phyloP scores from a whole-genome alignment of 2,329 filamentous ascomycete species.

The Aureobasidium sp. region DNA sequence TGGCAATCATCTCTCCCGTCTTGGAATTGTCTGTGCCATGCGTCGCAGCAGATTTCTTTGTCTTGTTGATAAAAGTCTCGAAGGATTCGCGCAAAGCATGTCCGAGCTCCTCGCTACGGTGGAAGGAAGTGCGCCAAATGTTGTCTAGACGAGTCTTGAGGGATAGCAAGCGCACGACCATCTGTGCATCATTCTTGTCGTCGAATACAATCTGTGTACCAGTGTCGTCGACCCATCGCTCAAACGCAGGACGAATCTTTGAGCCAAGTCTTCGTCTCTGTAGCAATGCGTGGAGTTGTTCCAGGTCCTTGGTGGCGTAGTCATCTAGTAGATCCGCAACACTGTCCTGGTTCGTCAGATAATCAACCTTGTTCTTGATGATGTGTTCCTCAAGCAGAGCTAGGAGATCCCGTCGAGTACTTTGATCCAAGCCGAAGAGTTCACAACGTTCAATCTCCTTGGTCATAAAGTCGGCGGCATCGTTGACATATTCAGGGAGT shows the following conservation, averaged over 20 bases:
- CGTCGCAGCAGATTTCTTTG: slow-evolving; percentile 57
- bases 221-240: slow-evolving; percentile 65
- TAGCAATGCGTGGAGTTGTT: slow-evolving; percentile 69
- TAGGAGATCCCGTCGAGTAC: slow-evolving; percentile 69
- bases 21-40: slow-evolving; percentile 83
- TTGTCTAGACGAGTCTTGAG: slow-evolving; percentile 72
- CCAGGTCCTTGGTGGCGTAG: slow-evolving; percentile 60
- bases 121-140: slow-evolving; percentile 68
- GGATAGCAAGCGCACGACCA: slow-evolving; percentile 74
- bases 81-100: slow-evolving; percentile 79
- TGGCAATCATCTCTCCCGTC: slow-evolving; percentile 97
- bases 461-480: slow-evolving; percentile 59
- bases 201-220: slow-evolving; percentile 74
- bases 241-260: slow-evolving; percentile 64
- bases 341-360: slow-evolving; percentile 38
- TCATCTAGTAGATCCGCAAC: slow-evolving; percentile 65
- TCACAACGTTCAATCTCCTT: slow-evolving; percentile 70
- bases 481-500: slow-evolving; percentile 66
- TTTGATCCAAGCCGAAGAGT: slow-evolving; percentile 69
- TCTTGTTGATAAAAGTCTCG: slow-evolving; percentile 83
- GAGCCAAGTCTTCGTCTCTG: slow-evolving; percentile 61
- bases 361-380: slow-evolving; percentile 55
- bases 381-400: slow-evolving; percentile 63
- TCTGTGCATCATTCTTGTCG: slow-evolving; percentile 66
- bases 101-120: slow-evolving; percentile 64